Percentiles rank a stretch among this genome's conserved stretches.
phyloP scores from a whole-genome alignment of 2,329 filamentous ascomycete species.

The Bertia moriformis region DNA sequence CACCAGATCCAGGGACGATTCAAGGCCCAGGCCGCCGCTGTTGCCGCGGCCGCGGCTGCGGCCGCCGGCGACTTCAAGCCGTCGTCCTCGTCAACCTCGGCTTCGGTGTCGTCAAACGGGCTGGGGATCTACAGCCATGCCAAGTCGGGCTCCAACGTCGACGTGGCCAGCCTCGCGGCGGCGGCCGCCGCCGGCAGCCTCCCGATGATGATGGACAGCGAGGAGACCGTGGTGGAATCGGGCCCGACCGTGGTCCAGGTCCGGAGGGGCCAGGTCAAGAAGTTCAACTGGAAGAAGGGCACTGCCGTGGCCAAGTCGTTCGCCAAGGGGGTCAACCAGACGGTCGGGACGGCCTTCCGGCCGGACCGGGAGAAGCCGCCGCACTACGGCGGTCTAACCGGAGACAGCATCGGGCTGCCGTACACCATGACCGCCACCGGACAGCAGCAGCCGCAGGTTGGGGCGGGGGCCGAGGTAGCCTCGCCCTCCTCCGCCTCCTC shows the following conservation, averaged over 20 bases:
- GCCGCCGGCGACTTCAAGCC: background rate
- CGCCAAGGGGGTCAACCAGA: constrained; percentile 83
- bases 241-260: constrained; percentile 89
- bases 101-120: constrained; percentile 33
- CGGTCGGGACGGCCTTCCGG: constrained; percentile 60
- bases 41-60: constrained; percentile 9
- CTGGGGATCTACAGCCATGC: constrained; percentile 40
- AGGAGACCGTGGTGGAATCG: constrained; percentile 52
- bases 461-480: no score
- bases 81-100: constrained; percentile 12
- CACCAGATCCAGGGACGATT: constrained; percentile 88
- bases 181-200: constrained; percentile 34
- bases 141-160: constrained; percentile 36
- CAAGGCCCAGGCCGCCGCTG: constrained; percentile 55
- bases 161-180: constrained; percentile 27
- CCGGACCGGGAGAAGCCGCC: constrained; percentile 40
- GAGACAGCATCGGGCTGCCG: constrained; percentile 53
- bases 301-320: constrained; percentile 90
- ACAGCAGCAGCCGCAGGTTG: no score
- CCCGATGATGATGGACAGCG: constrained; percentile 43
- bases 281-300: constrained; percentile 98
- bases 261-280: constrained; percentile 82
- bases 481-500: no score
- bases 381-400: constrained; percentile 34
- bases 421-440: constrained; percentile 54